Conservation (phyloP, 2,329 filamentous ascomycete genomes). For the Penicillium sp. region DNA sequence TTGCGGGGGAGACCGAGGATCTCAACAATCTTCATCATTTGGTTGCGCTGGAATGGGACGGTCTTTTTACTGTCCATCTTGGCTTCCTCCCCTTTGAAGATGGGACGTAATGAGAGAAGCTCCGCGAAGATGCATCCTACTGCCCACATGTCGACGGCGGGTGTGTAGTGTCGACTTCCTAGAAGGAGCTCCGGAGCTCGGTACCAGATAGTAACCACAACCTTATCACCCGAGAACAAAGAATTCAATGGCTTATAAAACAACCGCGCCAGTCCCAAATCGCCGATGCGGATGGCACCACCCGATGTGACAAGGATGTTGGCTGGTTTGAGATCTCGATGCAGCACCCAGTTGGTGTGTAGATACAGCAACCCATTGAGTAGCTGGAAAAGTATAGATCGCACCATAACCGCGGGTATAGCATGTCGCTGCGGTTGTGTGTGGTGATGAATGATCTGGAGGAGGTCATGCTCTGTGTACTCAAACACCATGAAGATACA, state of each 20-base stretch:
- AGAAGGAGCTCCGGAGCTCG: slow-evolving; percentile 89
- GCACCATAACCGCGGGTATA: slow-evolving; percentile 82
- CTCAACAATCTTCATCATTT: slow-evolving; percentile 98
- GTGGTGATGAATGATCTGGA: slow-evolving; percentile 98
- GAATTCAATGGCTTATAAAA: slow-evolving; percentile 92
- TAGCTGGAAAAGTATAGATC: slow-evolving; percentile 92
- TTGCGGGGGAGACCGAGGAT: slow-evolving; percentile 87
- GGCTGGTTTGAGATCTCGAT: slow-evolving; percentile 92
- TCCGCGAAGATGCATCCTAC: slow-evolving; percentile 98
- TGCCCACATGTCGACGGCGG: slow-evolving; percentile 95
- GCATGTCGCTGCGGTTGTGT: slow-evolving; percentile 80
- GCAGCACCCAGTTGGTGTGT: slow-evolving; percentile 93
- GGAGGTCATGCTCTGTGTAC: slow-evolving; percentile 92
- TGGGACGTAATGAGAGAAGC: slow-evolving; percentile 78
- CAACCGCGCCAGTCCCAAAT: slow-evolving; percentile 82
- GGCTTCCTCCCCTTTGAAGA: slow-evolving; percentile 97
- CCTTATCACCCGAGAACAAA: slow-evolving; percentile 90
- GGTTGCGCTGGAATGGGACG: slow-evolving; percentile 92
- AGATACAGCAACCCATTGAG: slow-evolving; percentile 92
- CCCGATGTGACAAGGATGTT: slow-evolving; percentile 96
- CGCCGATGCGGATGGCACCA: slow-evolving; percentile 90
- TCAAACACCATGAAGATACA: slow-evolving; percentile 99
- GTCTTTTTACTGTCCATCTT: slow-evolving; percentile 99
- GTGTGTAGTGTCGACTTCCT: slow-evolving; percentile 91
- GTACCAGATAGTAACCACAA: slow-evolving; percentile 99